phyloP scores from a whole-genome alignment of 2,329 filamentous ascomycete species.

The Daldinia sp. region DNA sequence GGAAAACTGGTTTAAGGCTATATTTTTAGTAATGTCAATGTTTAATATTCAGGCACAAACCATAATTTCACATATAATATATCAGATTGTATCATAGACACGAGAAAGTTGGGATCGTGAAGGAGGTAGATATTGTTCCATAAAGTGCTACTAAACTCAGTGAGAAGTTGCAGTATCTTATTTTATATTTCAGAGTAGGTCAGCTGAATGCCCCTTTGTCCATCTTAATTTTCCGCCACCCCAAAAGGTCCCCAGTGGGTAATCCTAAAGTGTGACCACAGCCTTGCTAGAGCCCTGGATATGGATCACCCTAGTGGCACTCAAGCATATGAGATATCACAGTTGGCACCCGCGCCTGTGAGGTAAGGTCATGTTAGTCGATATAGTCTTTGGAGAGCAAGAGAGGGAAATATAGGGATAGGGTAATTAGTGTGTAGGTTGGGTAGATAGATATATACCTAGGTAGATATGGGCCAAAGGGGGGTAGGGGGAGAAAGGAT shows the following conservation, averaged over 20 bases:
- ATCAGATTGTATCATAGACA: not conserved
- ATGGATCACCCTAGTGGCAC: not conserved
- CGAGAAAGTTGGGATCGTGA: not conserved
- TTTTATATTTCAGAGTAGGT: not conserved
- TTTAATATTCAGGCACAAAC: constrained; percentile 26
- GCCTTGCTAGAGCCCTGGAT: not conserved
- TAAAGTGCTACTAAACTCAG: too few relatives aligned
- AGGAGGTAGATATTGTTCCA: too few relatives aligned
- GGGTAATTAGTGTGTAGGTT: not conserved
- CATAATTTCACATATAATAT: not conserved
- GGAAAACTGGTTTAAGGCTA: constrained; percentile 24
- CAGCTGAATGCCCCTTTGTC: not conserved
- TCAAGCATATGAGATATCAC: not conserved
- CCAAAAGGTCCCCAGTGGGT: not conserved
- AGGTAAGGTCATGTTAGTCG: not conserved
- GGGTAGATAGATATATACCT: not conserved
- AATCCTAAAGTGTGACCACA: not conserved
- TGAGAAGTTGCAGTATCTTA: too few relatives aligned
- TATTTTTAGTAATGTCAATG: constrained; percentile 37
- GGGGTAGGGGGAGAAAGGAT: too few relatives aligned
- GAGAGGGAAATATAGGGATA: too few relatives aligned
- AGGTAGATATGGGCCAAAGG: too few relatives aligned
- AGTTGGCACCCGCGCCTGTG: not conserved
- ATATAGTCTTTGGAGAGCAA: too few relatives aligned
- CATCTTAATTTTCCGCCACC: not conserved